Conservation (phyloP, 2,329 filamentous ascomycete genomes). For the Phialemoniopsis sp. region DNA sequence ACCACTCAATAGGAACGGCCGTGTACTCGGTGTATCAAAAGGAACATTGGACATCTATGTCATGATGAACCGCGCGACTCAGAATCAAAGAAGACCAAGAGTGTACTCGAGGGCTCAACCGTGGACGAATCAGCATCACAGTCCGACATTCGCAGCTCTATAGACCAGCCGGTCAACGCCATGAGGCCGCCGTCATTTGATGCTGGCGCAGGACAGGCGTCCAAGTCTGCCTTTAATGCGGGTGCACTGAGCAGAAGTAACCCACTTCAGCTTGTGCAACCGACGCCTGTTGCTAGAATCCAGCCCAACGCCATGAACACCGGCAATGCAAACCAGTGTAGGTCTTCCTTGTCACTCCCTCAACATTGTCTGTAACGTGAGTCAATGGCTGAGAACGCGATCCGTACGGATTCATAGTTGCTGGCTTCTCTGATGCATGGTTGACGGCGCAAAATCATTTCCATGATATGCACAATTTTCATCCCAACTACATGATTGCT, state of each 20-base stretch:
- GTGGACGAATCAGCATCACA: constrained; percentile 58
- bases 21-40: constrained; percentile 95
- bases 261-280: constrained; percentile 67
- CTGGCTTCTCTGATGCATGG: constrained; percentile 81
- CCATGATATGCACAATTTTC: constrained; percentile 91
- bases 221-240: constrained; percentile 38
- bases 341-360: constrained; percentile 29
- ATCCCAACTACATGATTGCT: constrained; percentile 89
- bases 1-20: constrained; percentile 70
- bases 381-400: no score
- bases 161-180: constrained; percentile 48
- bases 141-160: constrained; percentile 50
- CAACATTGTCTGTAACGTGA: no score
- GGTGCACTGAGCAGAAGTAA: constrained; percentile 44
- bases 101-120: constrained; percentile 49
- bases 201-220: constrained; percentile 28
- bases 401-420: constrained; percentile 44
- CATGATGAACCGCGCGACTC: constrained; percentile 94
- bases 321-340: constrained; percentile 71
- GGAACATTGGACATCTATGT: constrained; percentile 96
- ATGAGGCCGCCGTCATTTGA: constrained; percentile 49
- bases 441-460: constrained; percentile 75
- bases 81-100: constrained; percentile 75
- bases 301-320: constrained; percentile 54
- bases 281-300: constrained; percentile 62